Base-by-base conservation (phyloP, 768 basidiomycete species). In the Termitomyces heimii region DNA sequence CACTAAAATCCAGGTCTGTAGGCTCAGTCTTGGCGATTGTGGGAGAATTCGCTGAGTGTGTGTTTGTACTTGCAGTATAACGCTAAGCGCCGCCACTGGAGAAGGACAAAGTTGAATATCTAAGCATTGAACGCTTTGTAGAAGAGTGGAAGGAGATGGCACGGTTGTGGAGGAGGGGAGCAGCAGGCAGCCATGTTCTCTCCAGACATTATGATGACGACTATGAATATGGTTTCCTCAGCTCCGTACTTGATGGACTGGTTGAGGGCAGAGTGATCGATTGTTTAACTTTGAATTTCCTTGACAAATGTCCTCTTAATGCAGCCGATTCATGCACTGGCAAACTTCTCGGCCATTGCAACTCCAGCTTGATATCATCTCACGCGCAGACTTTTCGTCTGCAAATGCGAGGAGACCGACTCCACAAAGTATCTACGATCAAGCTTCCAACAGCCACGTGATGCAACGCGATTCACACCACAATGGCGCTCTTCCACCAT, bases 81-180 rank as follows among this genome's bases (percentile, higher is more conserved):
- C 75, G 88, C 90, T 63, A 98, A 98, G 82, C 84, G 96, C 66
- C 90, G 96, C 73, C 96, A 99, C 82, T 99, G 96, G 96, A 84
- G 96, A 72, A 89, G 96, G 75, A 98, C 96, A 62, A 98, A 98
- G 83, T 85, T 98, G 79, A 95, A 95, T 83, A 88, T 97, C 75
- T 96, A 86, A 80, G 65, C 59, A 26, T 34, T 37, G 44, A 18
- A 32, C 29, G 26, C 35, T 52, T 49, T 44, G 50, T 22, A 47
- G 58, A 46, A 28, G 51, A 53, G 42, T 22, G 16, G 46, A n/a
- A 13, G 54, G 48, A 35, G 35, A 8, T 12, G 8, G 37, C 24
- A 29, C 3, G 39, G 40, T 16, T 32, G 42, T 18, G 6, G 29
- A 40, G 42, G 37, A 32, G 52, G 54, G 57, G 53, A 54, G 45